Evolutionary conservation across 352 stramenopile genomes (phyloP).

Genomic region (Thalassiosira ordinaria): DNA sequence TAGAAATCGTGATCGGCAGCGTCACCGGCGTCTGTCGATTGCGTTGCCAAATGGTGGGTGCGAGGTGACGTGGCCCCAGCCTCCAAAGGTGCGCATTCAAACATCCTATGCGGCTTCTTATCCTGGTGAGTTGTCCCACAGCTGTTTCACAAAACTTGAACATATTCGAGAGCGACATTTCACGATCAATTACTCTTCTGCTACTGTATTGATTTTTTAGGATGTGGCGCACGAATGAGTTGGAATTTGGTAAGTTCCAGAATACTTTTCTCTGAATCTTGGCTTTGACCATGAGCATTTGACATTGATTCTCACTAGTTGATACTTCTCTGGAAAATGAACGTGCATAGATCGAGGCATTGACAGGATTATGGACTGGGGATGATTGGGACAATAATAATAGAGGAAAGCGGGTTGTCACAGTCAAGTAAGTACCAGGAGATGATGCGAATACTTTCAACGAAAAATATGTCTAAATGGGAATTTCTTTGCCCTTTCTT

Average conservation of each 20-base stretch:
- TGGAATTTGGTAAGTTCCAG: constrained; percentile 63
- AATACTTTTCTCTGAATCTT: too few relatives aligned
- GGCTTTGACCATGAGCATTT: too few relatives aligned
- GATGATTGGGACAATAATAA: constrained; percentile 67
- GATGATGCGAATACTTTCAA: too few relatives aligned
- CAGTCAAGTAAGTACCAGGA: constrained; percentile 54
- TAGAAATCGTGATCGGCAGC: not conserved
- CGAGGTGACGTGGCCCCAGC: constrained; percentile 56
- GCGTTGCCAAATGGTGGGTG: constrained; percentile 44
- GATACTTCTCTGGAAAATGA: constrained; percentile 4
- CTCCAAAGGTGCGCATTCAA: constrained; percentile 15
- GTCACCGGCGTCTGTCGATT: constrained; percentile 38
- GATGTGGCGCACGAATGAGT: constrained; percentile 54
- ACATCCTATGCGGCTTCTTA: constrained; percentile 56
- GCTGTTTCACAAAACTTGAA: not conserved
- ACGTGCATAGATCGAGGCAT: constrained; percentile 43
- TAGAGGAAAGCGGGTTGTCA: constrained; percentile 52
- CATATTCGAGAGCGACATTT: not conserved
- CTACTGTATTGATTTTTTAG: constrained; percentile 4
- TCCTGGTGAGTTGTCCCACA: constrained; percentile 22
- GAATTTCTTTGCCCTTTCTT: too few relatives aligned
- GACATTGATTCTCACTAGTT: too few relatives aligned
- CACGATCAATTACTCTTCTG: too few relatives aligned
- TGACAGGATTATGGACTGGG: constrained; percentile 62
- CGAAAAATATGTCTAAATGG: too few relatives aligned